Evolutionary conservation across 257 asterid genomes (phyloP).

Genomic region (Przewalskia tangutica): DNA sequence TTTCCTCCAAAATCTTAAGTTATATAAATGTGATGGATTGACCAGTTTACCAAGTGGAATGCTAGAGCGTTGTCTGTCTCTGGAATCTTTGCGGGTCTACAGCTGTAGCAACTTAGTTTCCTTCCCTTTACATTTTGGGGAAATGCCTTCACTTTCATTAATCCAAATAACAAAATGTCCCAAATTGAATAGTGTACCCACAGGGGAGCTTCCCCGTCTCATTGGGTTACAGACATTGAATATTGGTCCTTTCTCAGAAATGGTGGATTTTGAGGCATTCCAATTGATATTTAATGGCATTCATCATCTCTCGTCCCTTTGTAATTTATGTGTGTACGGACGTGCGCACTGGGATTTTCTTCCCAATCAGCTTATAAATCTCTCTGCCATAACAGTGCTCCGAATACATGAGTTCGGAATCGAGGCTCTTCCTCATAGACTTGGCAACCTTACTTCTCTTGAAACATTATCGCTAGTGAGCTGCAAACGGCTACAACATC

Average conservation of each 20-base stretch:
- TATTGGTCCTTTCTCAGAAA: constrained; percentile 2
- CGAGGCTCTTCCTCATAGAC: constrained; percentile 15
- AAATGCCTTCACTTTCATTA: neutral
- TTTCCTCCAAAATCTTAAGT: neutral
- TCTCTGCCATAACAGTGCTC: neutral
- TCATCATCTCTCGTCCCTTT: neutral
- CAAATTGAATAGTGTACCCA: neutral
- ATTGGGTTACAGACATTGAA: fast-evolving
- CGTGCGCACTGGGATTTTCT: neutral
- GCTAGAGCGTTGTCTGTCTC: neutral
- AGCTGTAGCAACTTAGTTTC: neutral
- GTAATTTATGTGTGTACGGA: fast-evolving
- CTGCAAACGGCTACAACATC: neutral
- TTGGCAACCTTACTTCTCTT: constrained; percentile 16
- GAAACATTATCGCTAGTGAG: fast-evolving
- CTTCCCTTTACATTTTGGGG: neutral
- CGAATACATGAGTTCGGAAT: neutral
- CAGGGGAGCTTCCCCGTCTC: neutral
- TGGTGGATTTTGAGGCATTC: neutral
- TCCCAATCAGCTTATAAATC: constrained; percentile 14
- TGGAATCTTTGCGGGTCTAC: fast-evolving
- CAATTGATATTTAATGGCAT: neutral
- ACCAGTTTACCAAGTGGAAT: constrained; percentile 6
- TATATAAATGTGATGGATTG: neutral
- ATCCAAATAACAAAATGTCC: neutral